These are phyloP conservation scores for Clavaria fumosa DNA, from an alignment of 768 basidiomycete genomes.

Conservation along the genomic window DNA sequence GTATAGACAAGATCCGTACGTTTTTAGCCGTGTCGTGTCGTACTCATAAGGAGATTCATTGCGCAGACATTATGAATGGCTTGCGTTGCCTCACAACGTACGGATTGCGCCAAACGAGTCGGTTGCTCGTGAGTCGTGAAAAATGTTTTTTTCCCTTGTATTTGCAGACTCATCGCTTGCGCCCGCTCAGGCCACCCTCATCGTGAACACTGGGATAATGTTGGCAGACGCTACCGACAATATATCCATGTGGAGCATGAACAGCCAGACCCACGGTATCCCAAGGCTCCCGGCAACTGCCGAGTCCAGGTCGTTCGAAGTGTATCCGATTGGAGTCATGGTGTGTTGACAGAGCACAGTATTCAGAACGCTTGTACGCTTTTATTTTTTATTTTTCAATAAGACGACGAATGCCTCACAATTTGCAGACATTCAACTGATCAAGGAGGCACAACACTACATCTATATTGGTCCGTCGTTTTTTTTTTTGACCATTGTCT, in stretches of 20 bases:
- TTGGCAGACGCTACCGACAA: slow-evolving; percentile 48
- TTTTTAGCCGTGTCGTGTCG: too few relatives aligned
- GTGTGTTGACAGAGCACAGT: slow-evolving; percentile 76
- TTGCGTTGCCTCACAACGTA: slow-evolving; percentile 68
- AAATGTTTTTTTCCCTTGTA: not conserved
- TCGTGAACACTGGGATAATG: slow-evolving; percentile 38
- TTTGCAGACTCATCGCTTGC: not conserved
- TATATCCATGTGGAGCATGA: slow-evolving; percentile 38
- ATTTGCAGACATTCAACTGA: slow-evolving; percentile 53
- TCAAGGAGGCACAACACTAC: slow-evolving; percentile 71
- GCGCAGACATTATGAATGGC: slow-evolving; percentile 40
- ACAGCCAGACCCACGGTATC: slow-evolving; percentile 26
- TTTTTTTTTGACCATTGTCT: not conserved
- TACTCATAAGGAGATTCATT: too few relatives aligned
- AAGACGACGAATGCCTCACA: too few relatives aligned
- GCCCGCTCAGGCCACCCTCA: slow-evolving; percentile 52
- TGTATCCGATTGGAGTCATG: slow-evolving; percentile 89
- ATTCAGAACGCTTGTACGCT: slow-evolving; percentile 86
- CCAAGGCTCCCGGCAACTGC: slow-evolving; percentile 32
- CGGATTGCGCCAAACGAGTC: slow-evolving; percentile 47
- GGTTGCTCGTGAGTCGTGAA: slow-evolving; percentile 31
- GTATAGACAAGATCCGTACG: slow-evolving; percentile 36
- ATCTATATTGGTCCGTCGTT: slow-evolving; percentile 75
- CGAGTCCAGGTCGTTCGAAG: slow-evolving; percentile 73
- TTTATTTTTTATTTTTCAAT: not conserved